A percentile compares a stretch with the other conserved stretches of the same genome.
These are phyloP conservation scores for Vigna nakashimae DNA, from an alignment of 306 rosid species.

Conservation along the genomic window DNA sequence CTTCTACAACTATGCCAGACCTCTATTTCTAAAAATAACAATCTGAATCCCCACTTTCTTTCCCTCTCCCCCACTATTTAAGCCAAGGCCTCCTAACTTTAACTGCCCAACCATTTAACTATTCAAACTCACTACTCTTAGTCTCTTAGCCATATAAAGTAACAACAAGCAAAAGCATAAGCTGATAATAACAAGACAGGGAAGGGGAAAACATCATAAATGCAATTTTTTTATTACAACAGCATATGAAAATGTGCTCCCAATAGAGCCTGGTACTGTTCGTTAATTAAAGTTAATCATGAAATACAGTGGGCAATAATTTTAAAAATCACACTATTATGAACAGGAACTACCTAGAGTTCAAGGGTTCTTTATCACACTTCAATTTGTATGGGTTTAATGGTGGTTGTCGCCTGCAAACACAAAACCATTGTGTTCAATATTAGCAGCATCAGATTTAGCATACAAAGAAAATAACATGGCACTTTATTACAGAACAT, in stretches of 20 bases:
- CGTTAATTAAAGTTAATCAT: background rate
- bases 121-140: background rate
- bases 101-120: conserved; percentile 4
- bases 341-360: conserved; percentile 66
- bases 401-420: conserved; percentile 79
- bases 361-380: conserved; percentile 90
- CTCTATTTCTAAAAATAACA: background rate
- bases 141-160: background rate
- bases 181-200: background rate
- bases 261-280: background rate
- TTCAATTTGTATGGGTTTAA: conserved; percentile 80
- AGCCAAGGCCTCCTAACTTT: conserved; percentile 4
- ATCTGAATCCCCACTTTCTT: background rate
- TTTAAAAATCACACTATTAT: background rate
- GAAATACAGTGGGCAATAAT: background rate
- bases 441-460: conserved; percentile 27
- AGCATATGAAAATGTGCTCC: conserved; percentile 4
- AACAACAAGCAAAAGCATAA: conserved; percentile 13
- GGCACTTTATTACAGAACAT: conserved; percentile 12
- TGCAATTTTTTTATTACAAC: background rate
- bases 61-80: conserved; percentile 1
- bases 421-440: conserved; percentile 42
- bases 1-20: background rate
- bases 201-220: background rate
- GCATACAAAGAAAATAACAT: conserved; percentile 16